Evolutionary conservation across 129 eudicot genomes (phyloP).

Genomic region (Flaveria brownii): DNA sequence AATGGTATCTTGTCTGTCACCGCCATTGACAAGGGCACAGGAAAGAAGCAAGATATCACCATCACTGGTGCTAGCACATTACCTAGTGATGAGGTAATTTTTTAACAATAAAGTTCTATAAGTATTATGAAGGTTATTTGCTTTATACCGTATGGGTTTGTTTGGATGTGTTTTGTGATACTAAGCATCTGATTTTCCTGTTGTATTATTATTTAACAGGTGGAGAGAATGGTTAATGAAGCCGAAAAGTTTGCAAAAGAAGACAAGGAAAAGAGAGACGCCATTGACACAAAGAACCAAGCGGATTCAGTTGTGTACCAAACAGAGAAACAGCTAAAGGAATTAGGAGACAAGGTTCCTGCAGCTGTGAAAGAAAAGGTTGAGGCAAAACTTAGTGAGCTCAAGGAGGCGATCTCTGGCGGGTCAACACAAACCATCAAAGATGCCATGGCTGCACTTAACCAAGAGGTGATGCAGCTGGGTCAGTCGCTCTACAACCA

Average conservation of each 20-base stretch:
- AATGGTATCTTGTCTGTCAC: slow-evolving; percentile 41
- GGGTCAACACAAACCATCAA: slow-evolving; percentile 85
- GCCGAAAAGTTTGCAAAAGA: slow-evolving; percentile 55
- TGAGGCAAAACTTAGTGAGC: slow-evolving; percentile 65
- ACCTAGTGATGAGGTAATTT: slow-evolving; percentile 88
- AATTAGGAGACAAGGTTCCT: slow-evolving; percentile 31
- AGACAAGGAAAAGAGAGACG: slow-evolving; percentile 38
- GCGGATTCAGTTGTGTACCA: slow-evolving; percentile 59
- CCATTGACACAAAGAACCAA: slow-evolving; percentile 48
- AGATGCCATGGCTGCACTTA: slow-evolving; percentile 93
- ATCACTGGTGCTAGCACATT: slow-evolving; percentile 75
- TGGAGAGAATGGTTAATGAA: slow-evolving; percentile 41
- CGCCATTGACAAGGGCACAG: slow-evolving; percentile 38
- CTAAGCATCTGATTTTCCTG: neutral
- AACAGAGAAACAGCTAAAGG: slow-evolving; percentile 35
- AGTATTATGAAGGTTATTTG: neutral
- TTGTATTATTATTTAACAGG: slow-evolving; percentile 10
- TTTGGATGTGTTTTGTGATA: neutral
- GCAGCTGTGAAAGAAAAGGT: slow-evolving; percentile 32
- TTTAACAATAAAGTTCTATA: neutral
- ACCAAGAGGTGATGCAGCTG: slow-evolving; percentile 96
- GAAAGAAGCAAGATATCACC: slow-evolving; percentile 43
- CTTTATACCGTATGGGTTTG: neutral
- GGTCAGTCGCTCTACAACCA: slow-evolving; percentile 95
- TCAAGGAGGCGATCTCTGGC: slow-evolving; percentile 77